A percentile compares a stretch with the other conserved stretches of the same genome.
Conservation (phyloP, 805 yeast species). For the Henningerozyma blattae region DNA sequence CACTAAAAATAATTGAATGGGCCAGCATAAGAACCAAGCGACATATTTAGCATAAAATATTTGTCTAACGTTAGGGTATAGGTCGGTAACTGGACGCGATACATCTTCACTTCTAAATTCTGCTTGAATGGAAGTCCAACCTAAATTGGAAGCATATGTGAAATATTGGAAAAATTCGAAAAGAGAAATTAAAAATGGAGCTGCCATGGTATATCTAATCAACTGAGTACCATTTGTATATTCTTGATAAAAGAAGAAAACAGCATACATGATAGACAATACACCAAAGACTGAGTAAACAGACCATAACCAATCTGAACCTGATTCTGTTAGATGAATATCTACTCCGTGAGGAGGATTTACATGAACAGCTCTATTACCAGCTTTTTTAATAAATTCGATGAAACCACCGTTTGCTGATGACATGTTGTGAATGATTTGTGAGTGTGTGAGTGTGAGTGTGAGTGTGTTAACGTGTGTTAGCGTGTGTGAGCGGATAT, state of each 20-base stretch:
- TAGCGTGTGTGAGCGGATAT: too few species aligned
- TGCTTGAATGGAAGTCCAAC: slow-evolving; percentile 37
- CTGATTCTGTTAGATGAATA: slow-evolving; percentile 44
- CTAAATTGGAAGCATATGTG: slow-evolving; percentile 49
- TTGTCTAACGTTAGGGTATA: slow-evolving; percentile 33
- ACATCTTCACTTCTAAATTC: slow-evolving; percentile 37
- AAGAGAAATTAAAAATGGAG: slow-evolving; percentile 24
- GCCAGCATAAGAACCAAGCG: slow-evolving; percentile 43
- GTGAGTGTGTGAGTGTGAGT: too few species aligned
- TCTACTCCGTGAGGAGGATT: slow-evolving; percentile 37
- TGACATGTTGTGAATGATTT: too few species aligned
- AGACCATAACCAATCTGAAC: slow-evolving; percentile 63
- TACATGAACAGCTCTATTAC: slow-evolving; percentile 31
- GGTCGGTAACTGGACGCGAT: slow-evolving; percentile 18
- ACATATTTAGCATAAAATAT: slow-evolving; percentile 44
- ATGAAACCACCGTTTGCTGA: too few species aligned
- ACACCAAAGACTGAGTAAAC: slow-evolving; percentile 37
- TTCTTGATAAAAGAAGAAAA: slow-evolving; percentile 19
- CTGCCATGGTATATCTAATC: slow-evolving; percentile 29
- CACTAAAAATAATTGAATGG: slow-evolving; percentile 3
- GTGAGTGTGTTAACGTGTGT: too few species aligned
- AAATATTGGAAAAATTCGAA: slow-evolving; percentile 34
- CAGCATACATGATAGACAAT: slow-evolving; percentile 22
- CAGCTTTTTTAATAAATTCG: too few species aligned
- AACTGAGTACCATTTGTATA: slow-evolving; percentile 12